These are phyloP conservation scores for Phoma sp. DNA, from an alignment of 2,329 filamentous ascomycete genomes.

Conservation along the genomic window DNA sequence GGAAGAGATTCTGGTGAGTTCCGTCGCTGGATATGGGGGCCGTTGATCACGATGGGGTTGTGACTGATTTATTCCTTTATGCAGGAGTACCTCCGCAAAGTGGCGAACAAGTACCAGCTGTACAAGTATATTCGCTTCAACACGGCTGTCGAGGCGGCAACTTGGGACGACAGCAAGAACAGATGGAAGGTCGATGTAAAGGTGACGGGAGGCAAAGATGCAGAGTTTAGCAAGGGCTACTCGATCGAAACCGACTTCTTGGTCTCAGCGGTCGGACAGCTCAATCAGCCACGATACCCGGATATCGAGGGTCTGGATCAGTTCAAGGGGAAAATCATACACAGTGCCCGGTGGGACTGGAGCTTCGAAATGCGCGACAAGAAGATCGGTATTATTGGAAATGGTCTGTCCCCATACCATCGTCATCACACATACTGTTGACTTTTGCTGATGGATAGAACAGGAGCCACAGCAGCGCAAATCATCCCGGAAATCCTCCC, in stretches of 20 bases:
- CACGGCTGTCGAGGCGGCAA: constrained; percentile 58
- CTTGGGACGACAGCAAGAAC: constrained; percentile 60
- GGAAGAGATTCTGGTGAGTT: constrained; percentile 61
- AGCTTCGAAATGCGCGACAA: constrained; percentile 61
- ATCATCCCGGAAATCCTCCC: constrained; percentile 64
- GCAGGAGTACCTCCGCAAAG: constrained; percentile 57
- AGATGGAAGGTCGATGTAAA: constrained; percentile 60
- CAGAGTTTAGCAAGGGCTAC: constrained; percentile 59
- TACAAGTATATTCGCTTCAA: constrained; percentile 65
- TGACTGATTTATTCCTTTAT: neutral
- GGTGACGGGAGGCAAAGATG: constrained; percentile 60
- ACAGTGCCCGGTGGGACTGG: constrained; percentile 67
- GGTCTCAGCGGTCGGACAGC: constrained; percentile 63
- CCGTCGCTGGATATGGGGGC: neutral
- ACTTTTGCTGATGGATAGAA: constrained; percentile 3
- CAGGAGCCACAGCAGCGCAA: constrained; percentile 63
- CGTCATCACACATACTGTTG: no score
- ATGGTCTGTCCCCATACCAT: constrained; percentile 47
- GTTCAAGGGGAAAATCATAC: constrained; percentile 61
- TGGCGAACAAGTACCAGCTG: constrained; percentile 61
- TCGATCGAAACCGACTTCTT: constrained; percentile 62
- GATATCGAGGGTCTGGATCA: constrained; percentile 55
- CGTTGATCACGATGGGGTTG: neutral
- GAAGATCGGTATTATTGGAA: constrained; percentile 65
- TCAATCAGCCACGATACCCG: constrained; percentile 61